phyloP scores from a whole-genome alignment of 306 rosid species.

The Vigna trinervia region DNA sequence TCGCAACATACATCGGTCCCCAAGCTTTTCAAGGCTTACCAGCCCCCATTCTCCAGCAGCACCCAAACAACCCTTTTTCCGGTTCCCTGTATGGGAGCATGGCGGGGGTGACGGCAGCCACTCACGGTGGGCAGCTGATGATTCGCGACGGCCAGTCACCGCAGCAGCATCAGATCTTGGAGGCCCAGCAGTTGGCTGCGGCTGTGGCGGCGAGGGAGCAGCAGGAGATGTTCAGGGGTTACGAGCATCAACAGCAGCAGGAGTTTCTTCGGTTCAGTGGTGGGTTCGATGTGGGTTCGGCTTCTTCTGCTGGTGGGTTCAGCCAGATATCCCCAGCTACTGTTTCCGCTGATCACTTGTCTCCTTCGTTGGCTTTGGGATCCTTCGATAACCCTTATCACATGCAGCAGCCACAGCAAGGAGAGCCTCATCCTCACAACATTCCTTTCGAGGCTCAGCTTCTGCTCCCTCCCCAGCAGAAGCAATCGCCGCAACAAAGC shows the following conservation, averaged over 20 bases:
- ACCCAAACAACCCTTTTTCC: slow-evolving; percentile 45
- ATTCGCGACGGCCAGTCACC: slow-evolving; percentile 60
- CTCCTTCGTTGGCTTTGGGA: slow-evolving; percentile 80
- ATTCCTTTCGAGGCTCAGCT: slow-evolving; percentile 68
- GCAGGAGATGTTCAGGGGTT: slow-evolving; percentile 65
- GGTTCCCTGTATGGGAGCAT: slow-evolving; percentile 40
- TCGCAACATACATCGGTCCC: slow-evolving; percentile 75
- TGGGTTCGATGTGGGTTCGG: slow-evolving; percentile 68
- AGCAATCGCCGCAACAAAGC: slow-evolving; percentile 47
- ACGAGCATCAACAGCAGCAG: slow-evolving; percentile 58
- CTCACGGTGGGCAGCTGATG: slow-evolving; percentile 50
- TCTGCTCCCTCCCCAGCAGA: slow-evolving; percentile 68
- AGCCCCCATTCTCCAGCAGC: slow-evolving; percentile 44
- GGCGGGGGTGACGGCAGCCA: slow-evolving; percentile 37
- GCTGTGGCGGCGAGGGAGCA: slow-evolving; percentile 71
- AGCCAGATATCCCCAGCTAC: slow-evolving; percentile 51
- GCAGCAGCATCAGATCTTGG: slow-evolving; percentile 60
- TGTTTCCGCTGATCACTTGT: slow-evolving; percentile 44
- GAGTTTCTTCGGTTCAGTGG: slow-evolving; percentile 63
- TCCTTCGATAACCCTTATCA: slow-evolving; percentile 63
- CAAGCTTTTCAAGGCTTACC: slow-evolving; percentile 65
- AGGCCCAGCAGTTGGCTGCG: slow-evolving; percentile 76
- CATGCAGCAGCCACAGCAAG: slow-evolving; percentile 61
- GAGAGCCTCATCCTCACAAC: slow-evolving; percentile 46
- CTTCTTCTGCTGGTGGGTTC: slow-evolving; percentile 56